Conservation (phyloP, 2,329 filamentous ascomycete species). For the Fusarium robinianum region DNA sequence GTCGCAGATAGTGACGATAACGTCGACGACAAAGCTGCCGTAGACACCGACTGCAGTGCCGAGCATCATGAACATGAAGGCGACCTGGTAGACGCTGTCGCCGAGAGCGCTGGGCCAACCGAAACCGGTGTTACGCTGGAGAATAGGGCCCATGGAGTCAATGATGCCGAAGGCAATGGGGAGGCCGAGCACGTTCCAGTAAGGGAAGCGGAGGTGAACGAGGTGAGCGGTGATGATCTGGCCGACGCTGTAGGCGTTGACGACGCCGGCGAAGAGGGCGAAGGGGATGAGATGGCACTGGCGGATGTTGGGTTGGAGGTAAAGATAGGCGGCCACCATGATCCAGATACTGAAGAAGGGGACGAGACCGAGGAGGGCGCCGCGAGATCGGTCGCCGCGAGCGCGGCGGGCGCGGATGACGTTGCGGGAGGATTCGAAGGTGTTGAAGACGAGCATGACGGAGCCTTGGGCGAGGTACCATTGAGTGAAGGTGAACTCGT, state of each 20-base stretch:
- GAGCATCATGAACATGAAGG: conserved; percentile 86
- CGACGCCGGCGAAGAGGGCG: conserved; percentile 80
- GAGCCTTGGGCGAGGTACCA: conserved; percentile 91
- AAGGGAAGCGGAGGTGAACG: conserved; percentile 85
- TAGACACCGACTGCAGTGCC: conserved; percentile 89
- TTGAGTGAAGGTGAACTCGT: conserved; percentile 83
- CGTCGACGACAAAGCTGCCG: conserved; percentile 94
- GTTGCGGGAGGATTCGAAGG: conserved; percentile 75
- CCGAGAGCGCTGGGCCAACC: conserved; percentile 80
- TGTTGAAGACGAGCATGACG: conserved; percentile 83
- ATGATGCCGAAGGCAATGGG: conserved; percentile 78
- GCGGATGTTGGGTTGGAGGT: conserved; percentile 82
- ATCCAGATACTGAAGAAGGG: conserved; percentile 82
- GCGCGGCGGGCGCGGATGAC: conserved; percentile 80
- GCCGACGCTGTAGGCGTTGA: conserved; percentile 94
- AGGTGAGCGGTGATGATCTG: conserved; percentile 96
- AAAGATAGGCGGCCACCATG: conserved; percentile 77
- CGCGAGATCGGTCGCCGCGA: conserved; percentile 71
- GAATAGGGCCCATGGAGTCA: conserved; percentile 75
- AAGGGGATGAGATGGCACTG: conserved; percentile 87
- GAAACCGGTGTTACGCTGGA: conserved; percentile 62
- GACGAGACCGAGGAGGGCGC: conserved; percentile 78
- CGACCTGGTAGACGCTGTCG: conserved; percentile 81
- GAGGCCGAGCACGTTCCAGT: conserved; percentile 81
- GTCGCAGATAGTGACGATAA: conserved; percentile 97